Percentiles rank a stretch among this genome's conserved stretches.
These are phyloP conservation scores for Ophiostoma perfectum DNA, from an alignment of 2,329 filamentous ascomycete species.

Conservation along the genomic window DNA sequence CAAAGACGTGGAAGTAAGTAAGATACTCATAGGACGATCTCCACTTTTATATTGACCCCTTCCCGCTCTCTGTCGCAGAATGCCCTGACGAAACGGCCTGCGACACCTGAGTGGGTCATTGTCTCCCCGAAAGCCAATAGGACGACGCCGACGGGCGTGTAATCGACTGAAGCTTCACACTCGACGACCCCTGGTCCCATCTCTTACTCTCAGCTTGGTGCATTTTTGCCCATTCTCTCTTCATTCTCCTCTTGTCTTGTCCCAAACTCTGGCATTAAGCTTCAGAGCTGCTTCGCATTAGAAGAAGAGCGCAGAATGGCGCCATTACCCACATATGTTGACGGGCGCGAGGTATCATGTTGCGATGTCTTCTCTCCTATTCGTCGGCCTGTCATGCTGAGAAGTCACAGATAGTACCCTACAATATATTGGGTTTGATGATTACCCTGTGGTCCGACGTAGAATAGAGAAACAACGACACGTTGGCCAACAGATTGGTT, in stretches of 20 bases:
- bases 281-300: not conserved
- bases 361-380: not conserved
- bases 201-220: not conserved
- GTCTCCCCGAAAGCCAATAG: not conserved
- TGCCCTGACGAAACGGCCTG: constrained; percentile 38
- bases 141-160: not conserved
- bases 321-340: constrained; percentile 34
- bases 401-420: too few relatives aligned
- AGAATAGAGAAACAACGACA: too few relatives aligned
- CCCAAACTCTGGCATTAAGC: not conserved
- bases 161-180: not conserved
- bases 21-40: not conserved
- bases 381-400: not conserved
- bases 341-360: constrained; percentile 5
- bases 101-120: constrained; percentile 29
- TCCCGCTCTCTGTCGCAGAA: constrained; percentile 31
- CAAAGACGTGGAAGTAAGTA: not conserved
- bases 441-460: too few relatives aligned
- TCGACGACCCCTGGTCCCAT: not conserved
- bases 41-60: not conserved
- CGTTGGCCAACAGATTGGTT: not conserved
- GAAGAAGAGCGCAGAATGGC: constrained; percentile 29
- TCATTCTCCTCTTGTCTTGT: not conserved
- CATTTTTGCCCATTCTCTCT: not conserved
- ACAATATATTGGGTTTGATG: too few relatives aligned